Evolutionary conservation across 495 filamentous ascomycete species (phyloP).

Genomic region (Annulohypoxylon bovei): DNA sequence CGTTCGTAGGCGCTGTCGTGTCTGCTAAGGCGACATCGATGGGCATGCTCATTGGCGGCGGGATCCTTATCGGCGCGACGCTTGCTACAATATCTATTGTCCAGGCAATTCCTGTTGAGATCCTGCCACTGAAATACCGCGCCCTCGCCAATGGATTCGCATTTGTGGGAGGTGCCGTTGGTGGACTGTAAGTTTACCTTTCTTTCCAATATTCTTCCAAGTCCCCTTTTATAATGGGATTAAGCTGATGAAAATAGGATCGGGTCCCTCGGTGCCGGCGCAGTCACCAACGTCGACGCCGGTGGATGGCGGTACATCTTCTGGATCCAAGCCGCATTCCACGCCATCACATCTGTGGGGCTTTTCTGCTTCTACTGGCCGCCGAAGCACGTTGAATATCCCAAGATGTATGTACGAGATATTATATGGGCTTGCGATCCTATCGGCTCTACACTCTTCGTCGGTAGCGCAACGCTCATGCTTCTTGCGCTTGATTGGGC

Average conservation of each 20-base stretch:
- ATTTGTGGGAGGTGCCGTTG: conserved; percentile 58
- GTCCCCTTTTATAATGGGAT: not conserved
- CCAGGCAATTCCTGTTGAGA: conserved; percentile 64
- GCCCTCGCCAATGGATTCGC: conserved; percentile 63
- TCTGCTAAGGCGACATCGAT: conserved; percentile 65
- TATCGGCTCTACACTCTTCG: conserved; percentile 61
- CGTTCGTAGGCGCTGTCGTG: conserved; percentile 61
- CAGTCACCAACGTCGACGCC: conserved; percentile 57
- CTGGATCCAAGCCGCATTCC: conserved; percentile 68
- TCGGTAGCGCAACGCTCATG: conserved; percentile 59
- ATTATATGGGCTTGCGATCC: conserved; percentile 64
- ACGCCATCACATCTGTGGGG: conserved; percentile 56
- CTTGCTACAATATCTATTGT: conserved; percentile 64
- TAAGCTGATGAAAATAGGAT: conserved; percentile 42
- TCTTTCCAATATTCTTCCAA: not conserved
- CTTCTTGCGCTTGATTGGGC: conserved; percentile 65
- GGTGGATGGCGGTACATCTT: conserved; percentile 66
- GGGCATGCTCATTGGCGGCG: conserved; percentile 63
- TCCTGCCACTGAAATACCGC: conserved; percentile 63
- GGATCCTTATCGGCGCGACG: conserved; percentile 64
- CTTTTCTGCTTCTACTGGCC: conserved; percentile 64
- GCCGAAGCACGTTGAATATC: conserved; percentile 50
- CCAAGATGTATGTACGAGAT: conserved; percentile 54
- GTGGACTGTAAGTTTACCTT: conserved; percentile 55
- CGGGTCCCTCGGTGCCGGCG: conserved; percentile 60